Conservation (phyloP, 2,329 filamentous ascomycete genomes). For the Triangularia setosa region DNA sequence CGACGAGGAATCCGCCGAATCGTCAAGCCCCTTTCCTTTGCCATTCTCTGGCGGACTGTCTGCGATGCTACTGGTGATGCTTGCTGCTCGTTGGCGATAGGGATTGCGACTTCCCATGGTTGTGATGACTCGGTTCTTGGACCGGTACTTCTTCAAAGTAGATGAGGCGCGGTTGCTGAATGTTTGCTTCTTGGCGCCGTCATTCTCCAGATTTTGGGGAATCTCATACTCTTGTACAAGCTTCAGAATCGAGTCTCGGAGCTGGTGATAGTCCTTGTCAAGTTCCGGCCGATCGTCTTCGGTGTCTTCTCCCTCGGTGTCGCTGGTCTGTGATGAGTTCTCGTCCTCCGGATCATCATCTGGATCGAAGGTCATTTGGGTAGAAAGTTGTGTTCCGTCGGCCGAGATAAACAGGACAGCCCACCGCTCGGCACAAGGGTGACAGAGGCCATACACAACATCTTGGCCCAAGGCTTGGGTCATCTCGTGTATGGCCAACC, state of each 20-base stretch:
- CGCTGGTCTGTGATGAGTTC: constrained; percentile 52
- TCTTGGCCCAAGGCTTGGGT: constrained; percentile 61
- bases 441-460: constrained; percentile 61
- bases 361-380: constrained; percentile 68
- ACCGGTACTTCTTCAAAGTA: constrained; percentile 55
- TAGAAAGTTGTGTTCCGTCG: constrained; percentile 66
- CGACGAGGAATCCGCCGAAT: constrained; percentile 35
- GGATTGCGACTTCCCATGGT: constrained; percentile 57
- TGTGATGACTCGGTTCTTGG: constrained; percentile 56
- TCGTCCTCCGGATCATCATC: constrained; percentile 64
- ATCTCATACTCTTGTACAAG: constrained; percentile 81
- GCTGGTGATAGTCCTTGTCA: constrained; percentile 74
- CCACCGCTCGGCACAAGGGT: constrained; percentile 82
- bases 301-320: constrained; percentile 58
- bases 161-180: constrained; percentile 66
- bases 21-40: constrained; percentile 30
- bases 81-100: constrained; percentile 39
- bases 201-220: constrained; percentile 60
- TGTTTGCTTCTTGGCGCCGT: constrained; percentile 52
- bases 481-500: constrained; percentile 68
- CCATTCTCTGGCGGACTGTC: constrained; percentile 26
- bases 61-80: constrained; percentile 28
- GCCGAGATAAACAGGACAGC: constrained; percentile 73
- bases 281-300: constrained; percentile 58
- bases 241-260: constrained; percentile 76